Evolutionary conservation across 768 basidiomycete genomes (phyloP).

Genomic region (Piloderma croceum): DNA sequence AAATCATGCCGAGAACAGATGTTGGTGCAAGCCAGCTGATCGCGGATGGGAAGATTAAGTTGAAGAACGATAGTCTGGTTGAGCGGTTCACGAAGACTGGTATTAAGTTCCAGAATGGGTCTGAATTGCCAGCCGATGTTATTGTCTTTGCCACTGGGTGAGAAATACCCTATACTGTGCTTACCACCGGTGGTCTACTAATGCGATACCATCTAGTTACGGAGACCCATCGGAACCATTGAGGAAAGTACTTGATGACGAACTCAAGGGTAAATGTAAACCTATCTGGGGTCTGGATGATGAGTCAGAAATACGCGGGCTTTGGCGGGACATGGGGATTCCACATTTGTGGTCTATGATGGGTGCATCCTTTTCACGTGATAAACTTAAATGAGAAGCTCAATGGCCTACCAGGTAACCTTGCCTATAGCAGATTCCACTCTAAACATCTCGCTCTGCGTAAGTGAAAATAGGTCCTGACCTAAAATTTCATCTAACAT

Average conservation of each 20-base stretch:
- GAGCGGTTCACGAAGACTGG: slow-evolving; percentile 33
- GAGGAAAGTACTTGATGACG: slow-evolving; percentile 32
- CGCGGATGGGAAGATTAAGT: slow-evolving; percentile 35
- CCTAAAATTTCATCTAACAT: neutral
- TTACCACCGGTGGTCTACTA: neutral
- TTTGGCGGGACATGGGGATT: slow-evolving; percentile 16
- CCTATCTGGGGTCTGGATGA: slow-evolving; percentile 29
- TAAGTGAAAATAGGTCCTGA: slow-evolving; percentile 1
- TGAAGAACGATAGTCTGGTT: slow-evolving; percentile 37
- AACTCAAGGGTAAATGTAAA: slow-evolving; percentile 4
- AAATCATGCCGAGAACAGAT: slow-evolving; percentile 6
- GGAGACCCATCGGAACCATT: slow-evolving; percentile 33
- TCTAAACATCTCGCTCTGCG: slow-evolving; percentile 8
- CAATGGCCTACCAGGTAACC: slow-evolving; percentile 3
- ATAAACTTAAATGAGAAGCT: neutral
- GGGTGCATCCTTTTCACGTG: slow-evolving; percentile 5
- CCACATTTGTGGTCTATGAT: slow-evolving; percentile 15
- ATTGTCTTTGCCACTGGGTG: slow-evolving; percentile 43
- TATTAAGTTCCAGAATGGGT: slow-evolving; percentile 37
- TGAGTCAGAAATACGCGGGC: slow-evolving; percentile 23
- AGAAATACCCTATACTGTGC: too few species aligned
- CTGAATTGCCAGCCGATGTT: slow-evolving; percentile 42
- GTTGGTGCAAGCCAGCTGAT: slow-evolving; percentile 31
- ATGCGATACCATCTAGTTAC: slow-evolving; percentile 33
- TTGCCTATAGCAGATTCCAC: slow-evolving; percentile 8